phyloP scores from a whole-genome alignment of 2,329 filamentous ascomycete species.

The Meredithiella fracta region DNA sequence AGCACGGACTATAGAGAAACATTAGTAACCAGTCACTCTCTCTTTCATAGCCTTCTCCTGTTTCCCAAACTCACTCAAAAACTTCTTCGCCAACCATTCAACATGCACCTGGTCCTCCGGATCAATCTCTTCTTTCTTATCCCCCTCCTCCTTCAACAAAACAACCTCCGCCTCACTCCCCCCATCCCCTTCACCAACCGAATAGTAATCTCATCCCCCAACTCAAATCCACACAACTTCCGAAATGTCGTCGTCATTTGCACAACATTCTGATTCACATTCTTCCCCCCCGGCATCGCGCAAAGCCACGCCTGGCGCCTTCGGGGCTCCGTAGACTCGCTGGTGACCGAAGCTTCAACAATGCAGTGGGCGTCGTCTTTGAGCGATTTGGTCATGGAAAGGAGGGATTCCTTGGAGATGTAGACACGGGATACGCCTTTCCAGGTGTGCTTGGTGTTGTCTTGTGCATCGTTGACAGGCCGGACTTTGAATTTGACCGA shows the following conservation, averaged over 20 bases:
- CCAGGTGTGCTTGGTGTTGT: slow-evolving; percentile 25
- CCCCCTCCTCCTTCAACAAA: slow-evolving; percentile 39
- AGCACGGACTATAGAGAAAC: slow-evolving; percentile 31
- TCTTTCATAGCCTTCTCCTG: neutral
- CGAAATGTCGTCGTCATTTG: slow-evolving; percentile 61
- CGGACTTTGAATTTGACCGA: slow-evolving; percentile 27
- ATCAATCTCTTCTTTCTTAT: slow-evolving; percentile 17
- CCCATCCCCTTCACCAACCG: slow-evolving; percentile 34
- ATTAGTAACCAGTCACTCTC: neutral
- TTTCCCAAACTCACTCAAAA: slow-evolving; percentile 19
- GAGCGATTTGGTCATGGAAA: slow-evolving; percentile 27
- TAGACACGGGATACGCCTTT: slow-evolving; percentile 31
- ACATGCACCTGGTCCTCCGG: slow-evolving; percentile 21
- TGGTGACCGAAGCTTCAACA: slow-evolving; percentile 19
- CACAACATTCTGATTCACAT: slow-evolving; percentile 49
- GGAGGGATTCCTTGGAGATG: slow-evolving; percentile 30
- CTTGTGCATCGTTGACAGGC: slow-evolving; percentile 26
- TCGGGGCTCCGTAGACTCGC: slow-evolving; percentile 15
- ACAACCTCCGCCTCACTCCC: slow-evolving; percentile 42
- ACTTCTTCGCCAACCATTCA: slow-evolving; percentile 23
- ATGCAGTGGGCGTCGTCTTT: slow-evolving; percentile 29
- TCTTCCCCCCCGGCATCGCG: slow-evolving; percentile 34
- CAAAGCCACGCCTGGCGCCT: slow-evolving; percentile 33
- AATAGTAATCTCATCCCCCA: slow-evolving; percentile 49
- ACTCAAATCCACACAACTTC: slow-evolving; percentile 52